Conservation (phyloP, 208 protist genomes). For the Trypanosoma lewisi region DNA sequence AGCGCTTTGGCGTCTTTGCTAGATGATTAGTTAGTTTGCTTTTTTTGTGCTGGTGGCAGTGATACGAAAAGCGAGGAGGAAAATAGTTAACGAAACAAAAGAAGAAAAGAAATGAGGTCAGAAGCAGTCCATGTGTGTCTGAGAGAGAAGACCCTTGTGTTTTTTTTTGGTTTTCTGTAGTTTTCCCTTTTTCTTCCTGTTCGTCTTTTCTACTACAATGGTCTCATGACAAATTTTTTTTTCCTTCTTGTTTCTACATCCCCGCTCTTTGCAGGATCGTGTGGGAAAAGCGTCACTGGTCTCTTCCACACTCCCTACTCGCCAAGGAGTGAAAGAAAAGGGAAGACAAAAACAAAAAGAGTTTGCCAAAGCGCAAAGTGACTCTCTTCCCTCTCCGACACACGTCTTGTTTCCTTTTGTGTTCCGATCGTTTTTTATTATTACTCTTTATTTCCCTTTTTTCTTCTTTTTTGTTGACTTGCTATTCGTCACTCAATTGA, state of each 20-base stretch:
- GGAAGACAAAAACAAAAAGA: background rate
- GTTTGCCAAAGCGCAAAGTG: background rate
- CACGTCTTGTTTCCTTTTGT: background rate
- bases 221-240: background rate
- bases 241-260: background rate
- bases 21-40: slow-evolving; percentile 18
- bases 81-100: background rate
- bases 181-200: background rate
- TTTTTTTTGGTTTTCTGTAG: background rate
- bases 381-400: background rate
- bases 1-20: slow-evolving; percentile 24
- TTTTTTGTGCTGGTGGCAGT: background rate
- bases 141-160: too few species aligned
- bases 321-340: too few species aligned
- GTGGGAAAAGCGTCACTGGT: background rate
- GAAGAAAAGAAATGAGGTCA: too few species aligned
- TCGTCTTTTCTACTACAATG: background rate
- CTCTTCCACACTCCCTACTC: background rate
- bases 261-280: background rate
- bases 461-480: background rate
- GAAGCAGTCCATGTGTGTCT: too few species aligned
- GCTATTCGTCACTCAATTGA: too few species aligned
- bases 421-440: background rate
- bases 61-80: too few species aligned
- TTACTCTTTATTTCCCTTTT: background rate